Evolutionary conservation across 345 rosid species (phyloP).

Genomic region (Euphorbia lathyris): DNA sequence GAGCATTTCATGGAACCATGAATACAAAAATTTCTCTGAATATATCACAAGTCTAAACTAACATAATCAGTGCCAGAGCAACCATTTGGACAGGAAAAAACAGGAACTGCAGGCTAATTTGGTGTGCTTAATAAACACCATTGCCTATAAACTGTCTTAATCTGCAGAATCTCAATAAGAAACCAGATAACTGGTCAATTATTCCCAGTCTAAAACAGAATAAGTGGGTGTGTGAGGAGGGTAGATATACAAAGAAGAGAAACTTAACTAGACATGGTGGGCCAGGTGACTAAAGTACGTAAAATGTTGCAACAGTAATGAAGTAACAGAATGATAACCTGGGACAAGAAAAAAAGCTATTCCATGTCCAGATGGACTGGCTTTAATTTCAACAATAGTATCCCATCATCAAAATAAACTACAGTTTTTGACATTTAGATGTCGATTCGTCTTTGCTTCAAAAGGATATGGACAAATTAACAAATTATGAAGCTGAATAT

Average conservation of each 20-base stretch:
- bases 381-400: not conserved
- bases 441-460: not conserved
- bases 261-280: too few relatives aligned
- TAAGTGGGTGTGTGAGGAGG: not conserved
- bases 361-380: not conserved
- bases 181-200: not conserved
- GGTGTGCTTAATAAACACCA: not conserved
- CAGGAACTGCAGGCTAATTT: not conserved
- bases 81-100: not conserved
- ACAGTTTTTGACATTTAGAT: not conserved
- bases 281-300: too few relatives aligned
- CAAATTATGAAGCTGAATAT: not conserved
- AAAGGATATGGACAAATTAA: not conserved
- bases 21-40: not conserved
- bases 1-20: not conserved
- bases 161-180: not conserved
- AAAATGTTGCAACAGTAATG: not conserved
- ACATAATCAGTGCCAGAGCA: not conserved
- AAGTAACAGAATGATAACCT: not conserved
- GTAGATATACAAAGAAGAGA: too few relatives aligned
- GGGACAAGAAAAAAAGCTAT: too few relatives aligned
- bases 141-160: not conserved
- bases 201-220: not conserved
- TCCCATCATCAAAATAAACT: not conserved
- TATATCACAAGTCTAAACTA: not conserved